These are phyloP conservation scores for Fusarium anthophilum DNA, from an alignment of 2,329 filamentous ascomycete genomes.

Conservation along the genomic window DNA sequence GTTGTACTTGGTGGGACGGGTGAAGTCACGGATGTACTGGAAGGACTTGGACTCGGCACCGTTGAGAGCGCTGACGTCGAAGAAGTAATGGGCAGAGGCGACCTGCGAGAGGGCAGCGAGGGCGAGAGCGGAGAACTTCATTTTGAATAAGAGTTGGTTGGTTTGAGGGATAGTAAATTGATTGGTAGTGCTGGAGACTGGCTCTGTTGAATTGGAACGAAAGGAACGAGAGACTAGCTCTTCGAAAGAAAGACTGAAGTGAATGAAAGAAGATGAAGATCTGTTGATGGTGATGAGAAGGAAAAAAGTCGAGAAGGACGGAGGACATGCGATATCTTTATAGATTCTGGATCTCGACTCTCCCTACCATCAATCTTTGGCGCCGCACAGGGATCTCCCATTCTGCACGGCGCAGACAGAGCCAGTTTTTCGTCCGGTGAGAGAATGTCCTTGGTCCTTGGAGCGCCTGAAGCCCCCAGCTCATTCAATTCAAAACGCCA, in stretches of 20 bases:
- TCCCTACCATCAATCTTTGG: background rate
- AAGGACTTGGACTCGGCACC: slow-evolving; percentile 6
- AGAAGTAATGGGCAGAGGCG: slow-evolving; percentile 23
- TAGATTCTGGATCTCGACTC: slow-evolving; percentile 6
- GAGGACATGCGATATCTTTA: slow-evolving; percentile 9
- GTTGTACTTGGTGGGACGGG: slow-evolving; percentile 22
- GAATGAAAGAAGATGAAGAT: slow-evolving; percentile 30
- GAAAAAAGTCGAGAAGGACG: background rate
- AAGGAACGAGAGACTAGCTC: slow-evolving; percentile 29
- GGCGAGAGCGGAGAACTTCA: slow-evolving; percentile 20
- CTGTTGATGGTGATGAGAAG: slow-evolving; percentile 11
- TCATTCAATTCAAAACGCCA: background rate
- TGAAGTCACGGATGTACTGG: slow-evolving; percentile 27
- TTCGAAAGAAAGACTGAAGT: slow-evolving; percentile 30
- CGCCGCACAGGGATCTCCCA: background rate
- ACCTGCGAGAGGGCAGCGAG: slow-evolving; percentile 22
- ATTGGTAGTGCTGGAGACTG: slow-evolving; percentile 26
- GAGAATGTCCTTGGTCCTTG: background rate
- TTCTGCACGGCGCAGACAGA: background rate
- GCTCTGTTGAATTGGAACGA: slow-evolving; percentile 24
- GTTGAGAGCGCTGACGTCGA: slow-evolving; percentile 10
- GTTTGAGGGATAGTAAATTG: slow-evolving; percentile 7
- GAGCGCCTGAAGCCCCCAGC: background rate
- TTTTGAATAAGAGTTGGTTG: slow-evolving; percentile 12
- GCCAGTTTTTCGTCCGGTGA: slow-evolving; percentile 4